These are phyloP conservation scores for Picea engelmannii DNA, from an alignment of 83 land plant genomes.

Conservation along the genomic window DNA sequence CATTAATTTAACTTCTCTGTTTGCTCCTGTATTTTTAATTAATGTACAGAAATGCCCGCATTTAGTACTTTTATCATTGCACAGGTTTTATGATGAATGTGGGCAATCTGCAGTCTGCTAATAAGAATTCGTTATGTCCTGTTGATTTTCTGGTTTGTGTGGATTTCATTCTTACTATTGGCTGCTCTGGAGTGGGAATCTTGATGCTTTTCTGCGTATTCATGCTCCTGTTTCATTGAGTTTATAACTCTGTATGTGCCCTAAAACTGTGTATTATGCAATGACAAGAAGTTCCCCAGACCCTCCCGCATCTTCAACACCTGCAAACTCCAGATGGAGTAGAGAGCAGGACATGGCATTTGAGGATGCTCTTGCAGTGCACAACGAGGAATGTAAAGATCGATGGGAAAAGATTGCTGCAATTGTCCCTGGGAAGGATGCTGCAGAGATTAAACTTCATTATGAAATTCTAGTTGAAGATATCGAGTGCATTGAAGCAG, in stretches of 20 bases:
- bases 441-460: constrained; percentile 29
- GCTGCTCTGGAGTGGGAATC: too few species aligned
- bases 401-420: constrained; percentile 41
- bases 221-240: too few species aligned
- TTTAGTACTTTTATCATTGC: too few species aligned
- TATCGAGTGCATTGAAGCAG: constrained; percentile 55
- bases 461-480: constrained; percentile 57
- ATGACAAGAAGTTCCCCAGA: constrained; percentile 3
- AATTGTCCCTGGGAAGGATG: constrained; percentile 18
- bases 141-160: too few species aligned
- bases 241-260: background rate
- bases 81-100: too few species aligned
- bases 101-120: too few species aligned
- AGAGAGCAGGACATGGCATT: constrained; percentile 40
- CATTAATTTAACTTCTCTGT: too few species aligned
- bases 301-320: background rate
- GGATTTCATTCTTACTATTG: too few species aligned
- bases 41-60: too few species aligned
- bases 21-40: too few species aligned
- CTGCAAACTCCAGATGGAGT: constrained; percentile 23
- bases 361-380: constrained; percentile 28
- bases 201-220: too few species aligned
- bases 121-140: too few species aligned
- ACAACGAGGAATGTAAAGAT: constrained; percentile 18
- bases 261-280: constrained; percentile 5